Evolutionary conservation across 805 yeast species (phyloP).

Genomic region (Saturnispora dispora): DNA sequence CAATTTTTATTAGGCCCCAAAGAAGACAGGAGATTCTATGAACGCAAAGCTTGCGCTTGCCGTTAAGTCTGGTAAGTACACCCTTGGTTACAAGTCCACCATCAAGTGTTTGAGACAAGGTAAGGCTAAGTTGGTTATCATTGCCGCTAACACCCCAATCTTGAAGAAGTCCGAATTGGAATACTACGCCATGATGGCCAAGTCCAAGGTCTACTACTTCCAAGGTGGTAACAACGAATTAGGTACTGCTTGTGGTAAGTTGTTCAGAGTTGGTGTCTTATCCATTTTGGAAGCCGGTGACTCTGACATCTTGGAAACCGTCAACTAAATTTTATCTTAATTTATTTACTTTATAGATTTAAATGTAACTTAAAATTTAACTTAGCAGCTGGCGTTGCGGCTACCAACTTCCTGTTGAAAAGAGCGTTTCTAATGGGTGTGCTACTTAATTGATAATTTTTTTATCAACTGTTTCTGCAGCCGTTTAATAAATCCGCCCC

Average conservation of each 20-base stretch:
- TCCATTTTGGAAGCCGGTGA: conserved; percentile 98
- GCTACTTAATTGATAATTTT: background rate
- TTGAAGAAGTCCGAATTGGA: conserved; percentile 99
- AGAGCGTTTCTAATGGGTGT: too few relatives aligned
- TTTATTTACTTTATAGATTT: background rate
- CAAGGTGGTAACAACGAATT: conserved; percentile 99
- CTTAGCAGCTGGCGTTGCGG: background rate
- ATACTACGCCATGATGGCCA: conserved; percentile 99
- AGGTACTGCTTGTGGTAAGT: conserved; percentile 99
- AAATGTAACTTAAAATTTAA: background rate
- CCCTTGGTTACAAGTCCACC: conserved; percentile 99
- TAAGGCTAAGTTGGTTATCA: conserved; percentile 95
- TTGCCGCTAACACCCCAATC: conserved; percentile 99
- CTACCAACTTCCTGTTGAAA: too few relatives aligned
- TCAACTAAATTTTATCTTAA: conserved; percentile 18
- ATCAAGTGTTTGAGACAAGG: conserved; percentile 98
- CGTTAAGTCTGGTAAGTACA: conserved; percentile 98
- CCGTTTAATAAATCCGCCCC: background rate
- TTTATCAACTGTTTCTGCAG: background rate
- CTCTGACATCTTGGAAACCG: conserved; percentile 89
- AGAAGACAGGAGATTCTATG: conserved; percentile 86
- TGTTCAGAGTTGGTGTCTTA: conserved; percentile 98
- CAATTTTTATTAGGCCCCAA: conserved; percentile 70
- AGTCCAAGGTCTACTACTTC: conserved; percentile 97
- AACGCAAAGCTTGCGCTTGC: conserved; percentile 97